A percentile compares a stretch with the other conserved stretches of the same genome.
These are phyloP conservation scores for Daedaleopsis sinensis DNA, from an alignment of 768 basidiomycete genomes.

Conservation along the genomic window DNA sequence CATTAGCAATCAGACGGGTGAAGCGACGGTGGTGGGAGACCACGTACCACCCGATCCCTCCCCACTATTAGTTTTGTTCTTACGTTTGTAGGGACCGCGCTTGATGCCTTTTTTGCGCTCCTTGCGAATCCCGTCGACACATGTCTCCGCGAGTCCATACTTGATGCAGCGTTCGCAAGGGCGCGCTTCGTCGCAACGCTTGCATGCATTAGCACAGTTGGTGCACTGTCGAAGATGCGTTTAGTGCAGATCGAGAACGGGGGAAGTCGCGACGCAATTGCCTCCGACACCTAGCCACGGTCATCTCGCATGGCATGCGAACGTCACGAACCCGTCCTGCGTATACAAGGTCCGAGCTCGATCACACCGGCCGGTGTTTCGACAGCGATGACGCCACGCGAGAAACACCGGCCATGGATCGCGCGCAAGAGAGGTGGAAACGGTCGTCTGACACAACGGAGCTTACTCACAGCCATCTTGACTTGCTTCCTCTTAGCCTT, in stretches of 20 bases:
- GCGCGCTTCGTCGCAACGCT: conserved; percentile 58
- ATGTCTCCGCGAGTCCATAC: conserved; percentile 60
- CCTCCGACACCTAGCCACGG: background rate
- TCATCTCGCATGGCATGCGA: background rate
- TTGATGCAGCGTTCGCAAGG: conserved; percentile 68
- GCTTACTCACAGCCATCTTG: conserved; percentile 55
- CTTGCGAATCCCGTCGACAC: conserved; percentile 62
- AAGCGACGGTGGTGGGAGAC: background rate
- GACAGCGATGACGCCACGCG: conserved; percentile 5
- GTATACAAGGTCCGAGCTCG: background rate
- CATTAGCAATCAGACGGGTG: conserved; percentile 1
- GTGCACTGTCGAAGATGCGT: conserved; percentile 44
- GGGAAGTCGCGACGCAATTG: background rate
- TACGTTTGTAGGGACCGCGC: conserved; percentile 60
- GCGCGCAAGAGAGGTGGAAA: background rate
- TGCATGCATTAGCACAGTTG: conserved; percentile 59
- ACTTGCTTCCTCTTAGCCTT: conserved; percentile 56
- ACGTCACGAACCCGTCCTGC: background rate
- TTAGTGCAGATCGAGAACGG: background rate
- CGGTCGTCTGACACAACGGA: conserved; percentile 5
- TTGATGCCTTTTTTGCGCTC: conserved; percentile 66
- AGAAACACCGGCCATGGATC: conserved; percentile 12
- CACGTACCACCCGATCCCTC: conserved; percentile 24
- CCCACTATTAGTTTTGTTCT: conserved; percentile 37
- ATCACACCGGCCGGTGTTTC: conserved; percentile 11